phyloP scores from a whole-genome alignment of 108 stramenopile species.

The Nannochloropsis granulata region DNA sequence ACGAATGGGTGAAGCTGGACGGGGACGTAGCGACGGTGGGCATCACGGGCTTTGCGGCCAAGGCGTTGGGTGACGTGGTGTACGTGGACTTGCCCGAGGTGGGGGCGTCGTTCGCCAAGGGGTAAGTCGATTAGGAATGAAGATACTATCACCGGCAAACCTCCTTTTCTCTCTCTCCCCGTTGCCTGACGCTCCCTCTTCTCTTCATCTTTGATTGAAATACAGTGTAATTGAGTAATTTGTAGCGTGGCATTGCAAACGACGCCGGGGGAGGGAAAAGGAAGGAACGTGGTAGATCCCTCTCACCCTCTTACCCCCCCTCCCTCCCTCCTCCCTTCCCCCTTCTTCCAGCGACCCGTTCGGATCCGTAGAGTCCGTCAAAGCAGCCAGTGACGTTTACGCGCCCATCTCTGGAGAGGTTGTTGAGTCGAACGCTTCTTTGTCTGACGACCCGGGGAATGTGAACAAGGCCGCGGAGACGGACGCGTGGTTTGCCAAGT shows the following conservation, averaged over 20 bases:
- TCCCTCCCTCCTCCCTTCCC: not conserved
- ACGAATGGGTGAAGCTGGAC: slow-evolving; percentile 43
- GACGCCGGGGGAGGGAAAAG: no score
- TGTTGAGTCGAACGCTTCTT: slow-evolving; percentile 4
- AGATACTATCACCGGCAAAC: not conserved
- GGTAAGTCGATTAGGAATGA: slow-evolving; percentile 35
- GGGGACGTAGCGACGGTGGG: slow-evolving; percentile 78
- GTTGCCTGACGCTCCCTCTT: not conserved
- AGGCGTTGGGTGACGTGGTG: slow-evolving; percentile 91
- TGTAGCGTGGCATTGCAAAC: no score
- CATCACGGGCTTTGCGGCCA: slow-evolving; percentile 86
- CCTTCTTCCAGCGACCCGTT: slow-evolving; percentile 42
- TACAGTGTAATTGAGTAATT: no score
- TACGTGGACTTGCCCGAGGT: slow-evolving; percentile 87
- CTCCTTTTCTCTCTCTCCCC: no score
- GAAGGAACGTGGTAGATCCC: no score
- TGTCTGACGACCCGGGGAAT: slow-evolving; percentile 5
- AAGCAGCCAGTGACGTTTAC: slow-evolving; percentile 92
- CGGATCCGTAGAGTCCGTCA: slow-evolving; percentile 97
- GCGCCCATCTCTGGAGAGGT: slow-evolving; percentile 11
- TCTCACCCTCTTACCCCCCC: not conserved
- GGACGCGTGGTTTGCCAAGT: slow-evolving; percentile 19
- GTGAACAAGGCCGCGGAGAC: slow-evolving; percentile 20
- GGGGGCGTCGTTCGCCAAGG: slow-evolving; percentile 71
- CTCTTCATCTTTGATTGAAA: not conserved